Conservation (phyloP, 2,329 filamentous ascomycete genomes). For the Phyllosticta ampelicida region DNA sequence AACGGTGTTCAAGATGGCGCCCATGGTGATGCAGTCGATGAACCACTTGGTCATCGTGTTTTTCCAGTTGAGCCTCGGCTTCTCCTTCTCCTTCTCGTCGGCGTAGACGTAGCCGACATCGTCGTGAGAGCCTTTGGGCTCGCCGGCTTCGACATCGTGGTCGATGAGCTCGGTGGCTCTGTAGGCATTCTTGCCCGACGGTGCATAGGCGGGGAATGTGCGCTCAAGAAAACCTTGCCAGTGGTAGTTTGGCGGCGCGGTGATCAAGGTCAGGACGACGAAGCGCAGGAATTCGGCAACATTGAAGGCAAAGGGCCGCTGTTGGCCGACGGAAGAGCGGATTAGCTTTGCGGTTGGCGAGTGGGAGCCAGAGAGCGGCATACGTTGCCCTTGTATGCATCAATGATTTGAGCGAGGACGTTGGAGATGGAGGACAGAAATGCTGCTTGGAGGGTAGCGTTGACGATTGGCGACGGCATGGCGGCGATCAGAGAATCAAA, state of each 20-base stretch:
- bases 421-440: conserved; percentile 28
- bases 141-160: conserved; percentile 18
- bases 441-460: conserved; percentile 17
- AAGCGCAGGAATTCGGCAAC: conserved; percentile 28
- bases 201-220: conserved; percentile 51
- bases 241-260: conserved; percentile 69
- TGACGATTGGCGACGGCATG: conserved; percentile 19
- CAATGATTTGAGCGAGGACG: conserved; percentile 26
- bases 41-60: conserved; percentile 58
- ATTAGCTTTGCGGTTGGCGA: background rate
- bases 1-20: conserved; percentile 54
- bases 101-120: conserved; percentile 11
- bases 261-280: conserved; percentile 54
- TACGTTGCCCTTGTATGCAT: conserved; percentile 23
- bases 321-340: conserved; percentile 6
- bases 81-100: conserved; percentile 18
- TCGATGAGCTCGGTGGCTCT: conserved; percentile 14
- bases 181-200: conserved; percentile 23
- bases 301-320: conserved; percentile 27
- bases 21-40: conserved; percentile 56
- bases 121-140: background rate
- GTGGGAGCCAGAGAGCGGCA: background rate
- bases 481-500: conserved; percentile 1
- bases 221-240: conserved; percentile 77
- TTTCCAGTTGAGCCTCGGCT: conserved; percentile 20